Evolutionary conservation across 495 filamentous ascomycete genomes (phyloP), one percentile per base, ranked within the genome.

Genomic region (Hypoxylon intermedium): DNA sequence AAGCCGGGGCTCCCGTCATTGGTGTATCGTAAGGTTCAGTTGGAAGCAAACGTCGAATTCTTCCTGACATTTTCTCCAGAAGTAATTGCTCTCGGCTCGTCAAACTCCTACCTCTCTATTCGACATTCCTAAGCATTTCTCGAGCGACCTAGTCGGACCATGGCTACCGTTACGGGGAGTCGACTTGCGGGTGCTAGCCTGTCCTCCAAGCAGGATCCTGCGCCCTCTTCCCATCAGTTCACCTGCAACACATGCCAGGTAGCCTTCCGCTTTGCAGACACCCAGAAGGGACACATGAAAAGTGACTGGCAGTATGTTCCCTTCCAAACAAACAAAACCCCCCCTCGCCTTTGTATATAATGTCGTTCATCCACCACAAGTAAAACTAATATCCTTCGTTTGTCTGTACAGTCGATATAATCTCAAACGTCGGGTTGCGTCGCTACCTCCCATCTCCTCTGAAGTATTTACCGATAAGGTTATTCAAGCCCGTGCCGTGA

Each of bases 211-310:
- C 67, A 70, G 45, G 77, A 81, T 31, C 55, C 71, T 18, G 49
- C 73, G 24, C 69, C 82, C 6, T 71, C 68, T 26, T 83, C 88
- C 18, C 89, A 97, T 73, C 93, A 93, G 1, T 98, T 91, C 74
- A 97, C 94, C 38, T 98, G 94, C 83, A 98, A 98, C 77, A 91
- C 93, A 24, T 98, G 94, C 66, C 92, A 96, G 64, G 92, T 98
- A 54, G 94, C 94, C 24, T 98, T 97, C 77, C 87, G 93, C 65
- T 89, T 88, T 70, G 89, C 88, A 70, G 93, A 98, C 71, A 84
- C 92, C n/a, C 94, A 98, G 74, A 85, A 92, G 61, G 87, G 85
- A 40, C 94, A 98, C 69, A 98, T 98, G 92, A 91, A 92, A 67
- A 91, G 85, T 65, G 94, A 98, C 74, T 98, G 94, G 93, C 93